Conservation (phyloP, 108 stramenopile genomes). For the Nitzschia sp. region DNA sequence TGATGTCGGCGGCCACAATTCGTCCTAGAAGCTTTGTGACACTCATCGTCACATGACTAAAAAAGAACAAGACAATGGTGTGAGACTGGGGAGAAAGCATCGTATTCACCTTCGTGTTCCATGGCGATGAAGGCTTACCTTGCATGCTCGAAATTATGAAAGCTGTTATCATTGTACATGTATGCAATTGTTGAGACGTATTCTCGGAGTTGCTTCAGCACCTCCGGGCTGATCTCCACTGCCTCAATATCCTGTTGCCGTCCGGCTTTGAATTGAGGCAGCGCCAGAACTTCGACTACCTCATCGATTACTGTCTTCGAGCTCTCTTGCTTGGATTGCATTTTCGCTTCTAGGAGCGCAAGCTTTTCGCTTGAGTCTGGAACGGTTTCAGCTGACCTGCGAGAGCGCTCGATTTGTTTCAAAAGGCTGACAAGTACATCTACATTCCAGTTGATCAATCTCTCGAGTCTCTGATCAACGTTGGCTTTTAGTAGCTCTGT, state of each 20-base stretch:
- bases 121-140: background rate
- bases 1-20: constrained; percentile 16
- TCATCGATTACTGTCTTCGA: constrained; percentile 30
- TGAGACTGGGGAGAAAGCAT: background rate
- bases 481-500: background rate
- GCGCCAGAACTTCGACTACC: constrained; percentile 29
- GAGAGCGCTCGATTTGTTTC: background rate
- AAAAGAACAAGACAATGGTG: background rate
- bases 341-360: background rate
- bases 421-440: constrained; percentile 11
- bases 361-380: background rate
- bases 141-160: constrained; percentile 36
- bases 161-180: constrained; percentile 30
- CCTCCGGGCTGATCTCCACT: constrained; percentile 5
- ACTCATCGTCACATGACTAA: constrained; percentile 29
- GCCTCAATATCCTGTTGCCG: background rate
- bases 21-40: constrained; percentile 25
- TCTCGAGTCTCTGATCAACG: background rate
- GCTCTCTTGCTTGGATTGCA: background rate
- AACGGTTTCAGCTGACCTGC: background rate
- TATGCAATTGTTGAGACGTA: constrained; percentile 28
- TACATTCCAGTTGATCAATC: constrained; percentile 30
- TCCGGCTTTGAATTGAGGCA: constrained; percentile 26
- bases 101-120: background rate
- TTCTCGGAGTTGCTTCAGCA: constrained; percentile 18